phyloP scores from a whole-genome alignment of 768 basidiomycete genomes.

The Mycena latifolia region DNA sequence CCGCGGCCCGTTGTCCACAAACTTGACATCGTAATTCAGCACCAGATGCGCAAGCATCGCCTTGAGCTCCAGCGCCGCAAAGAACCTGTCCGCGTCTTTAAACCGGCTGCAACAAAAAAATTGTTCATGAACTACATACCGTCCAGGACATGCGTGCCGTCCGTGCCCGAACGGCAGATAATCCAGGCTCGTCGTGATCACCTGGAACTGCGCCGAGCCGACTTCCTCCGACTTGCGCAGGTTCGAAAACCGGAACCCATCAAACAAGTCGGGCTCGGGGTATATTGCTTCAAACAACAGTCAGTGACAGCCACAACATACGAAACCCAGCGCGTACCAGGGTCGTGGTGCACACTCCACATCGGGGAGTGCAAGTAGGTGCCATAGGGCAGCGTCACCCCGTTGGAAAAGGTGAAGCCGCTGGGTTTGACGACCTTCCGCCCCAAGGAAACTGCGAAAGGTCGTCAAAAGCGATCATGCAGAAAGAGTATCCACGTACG shows the following conservation, averaged over 20 bases:
- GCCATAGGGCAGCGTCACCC: conserved; percentile 36
- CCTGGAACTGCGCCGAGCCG: conserved; percentile 26
- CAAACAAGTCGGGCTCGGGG: conserved; percentile 26
- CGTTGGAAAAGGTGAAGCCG: conserved; percentile 41
- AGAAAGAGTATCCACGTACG: conserved; percentile 32
- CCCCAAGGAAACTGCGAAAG: conserved; percentile 27
- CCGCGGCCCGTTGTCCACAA: conserved; percentile 23
- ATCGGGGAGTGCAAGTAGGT: conserved; percentile 29
- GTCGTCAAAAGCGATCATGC: neutral
- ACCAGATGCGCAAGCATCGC: conserved; percentile 33
- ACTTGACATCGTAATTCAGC: conserved; percentile 32
- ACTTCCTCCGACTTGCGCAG: conserved; percentile 21
- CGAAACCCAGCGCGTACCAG: conserved; percentile 6
- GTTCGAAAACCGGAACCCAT: conserved; percentile 31
- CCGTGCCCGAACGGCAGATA: conserved; percentile 34
- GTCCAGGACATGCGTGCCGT: conserved; percentile 5
- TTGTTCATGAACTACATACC: too few relatives aligned
- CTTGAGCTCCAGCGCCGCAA: conserved; percentile 21
- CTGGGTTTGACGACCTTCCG: conserved; percentile 34
- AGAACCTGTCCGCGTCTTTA: neutral
- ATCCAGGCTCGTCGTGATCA: conserved; percentile 25
- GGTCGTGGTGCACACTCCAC: conserved; percentile 29
- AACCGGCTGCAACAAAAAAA: too few relatives aligned
- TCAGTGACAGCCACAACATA: neutral
- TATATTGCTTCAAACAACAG: conserved; percentile 16